phyloP scores from a whole-genome alignment of 2,329 filamentous ascomycete genomes.

The Curvularia spicifera region DNA sequence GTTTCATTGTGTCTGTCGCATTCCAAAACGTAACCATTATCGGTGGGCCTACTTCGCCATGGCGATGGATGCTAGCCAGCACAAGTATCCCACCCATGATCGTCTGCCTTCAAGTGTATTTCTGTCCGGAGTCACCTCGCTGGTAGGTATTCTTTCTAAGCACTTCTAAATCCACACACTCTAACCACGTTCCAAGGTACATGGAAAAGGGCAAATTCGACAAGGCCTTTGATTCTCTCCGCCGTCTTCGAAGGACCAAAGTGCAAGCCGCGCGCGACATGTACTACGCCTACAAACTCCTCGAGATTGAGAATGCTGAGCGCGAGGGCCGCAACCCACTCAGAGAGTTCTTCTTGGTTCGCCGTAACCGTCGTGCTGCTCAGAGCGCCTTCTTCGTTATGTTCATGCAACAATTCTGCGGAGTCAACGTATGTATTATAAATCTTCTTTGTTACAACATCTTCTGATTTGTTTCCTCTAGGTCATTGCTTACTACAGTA shows the following conservation, averaged over 20 bases:
- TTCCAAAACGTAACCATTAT: constrained; percentile 38
- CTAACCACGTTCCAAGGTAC: constrained; percentile 24
- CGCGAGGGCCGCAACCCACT: constrained; percentile 43
- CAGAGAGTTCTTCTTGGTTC: constrained; percentile 44
- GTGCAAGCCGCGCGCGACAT: constrained; percentile 63
- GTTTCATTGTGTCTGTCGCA: constrained; percentile 41
- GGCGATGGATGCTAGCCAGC: constrained; percentile 45
- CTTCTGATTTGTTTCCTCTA: neutral
- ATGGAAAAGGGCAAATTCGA: constrained; percentile 47
- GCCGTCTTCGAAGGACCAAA: constrained; percentile 61
- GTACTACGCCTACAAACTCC: constrained; percentile 56
- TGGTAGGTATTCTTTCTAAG: constrained; percentile 24
- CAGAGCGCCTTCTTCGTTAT: constrained; percentile 45
- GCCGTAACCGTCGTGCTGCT: constrained; percentile 44
- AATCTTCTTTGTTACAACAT: fast-evolving
- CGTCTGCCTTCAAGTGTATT: constrained; percentile 42
- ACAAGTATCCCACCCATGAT: constrained; percentile 41
- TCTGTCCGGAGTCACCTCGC: constrained; percentile 40
- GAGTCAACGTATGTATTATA: constrained; percentile 24
- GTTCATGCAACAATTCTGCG: constrained; percentile 48
- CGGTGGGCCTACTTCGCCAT: constrained; percentile 32
- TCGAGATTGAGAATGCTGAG: constrained; percentile 45
- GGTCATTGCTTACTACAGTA: constrained; percentile 38
- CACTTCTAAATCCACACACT: neutral
- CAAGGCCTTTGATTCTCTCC: constrained; percentile 46